These are phyloP conservation scores for Fusarium guadeloupense DNA, from an alignment of 2,329 filamentous ascomycete genomes.

Conservation along the genomic window DNA sequence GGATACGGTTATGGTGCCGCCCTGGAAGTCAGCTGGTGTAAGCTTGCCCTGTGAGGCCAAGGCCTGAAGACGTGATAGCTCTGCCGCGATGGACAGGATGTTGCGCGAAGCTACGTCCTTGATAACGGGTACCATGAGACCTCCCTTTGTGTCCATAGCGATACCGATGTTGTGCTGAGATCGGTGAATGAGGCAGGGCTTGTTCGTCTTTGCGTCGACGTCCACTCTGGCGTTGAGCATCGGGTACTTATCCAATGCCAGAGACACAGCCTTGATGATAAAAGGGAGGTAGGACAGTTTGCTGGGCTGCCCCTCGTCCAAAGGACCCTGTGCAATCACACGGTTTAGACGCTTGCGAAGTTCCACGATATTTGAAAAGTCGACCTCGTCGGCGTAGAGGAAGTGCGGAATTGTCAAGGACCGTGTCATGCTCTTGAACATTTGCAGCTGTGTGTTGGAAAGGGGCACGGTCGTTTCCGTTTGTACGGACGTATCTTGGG, in stretches of 20 bases:
- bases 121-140: conserved; percentile 91
- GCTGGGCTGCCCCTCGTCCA: conserved; percentile 60
- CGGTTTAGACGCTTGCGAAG: conserved; percentile 80
- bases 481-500: conserved; percentile 56
- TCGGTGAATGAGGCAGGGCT: conserved; percentile 80
- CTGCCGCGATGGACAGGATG: conserved; percentile 79
- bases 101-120: conserved; percentile 81
- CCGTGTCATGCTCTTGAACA: conserved; percentile 98
- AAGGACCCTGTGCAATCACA: conserved; percentile 54
- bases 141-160: conserved; percentile 91
- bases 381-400: conserved; percentile 89
- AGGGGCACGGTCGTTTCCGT: conserved; percentile 75
- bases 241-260: conserved; percentile 83
- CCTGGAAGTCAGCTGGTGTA: conserved; percentile 76
- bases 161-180: conserved; percentile 93
- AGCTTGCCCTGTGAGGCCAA: conserved; percentile 81
- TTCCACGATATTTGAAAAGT: conserved; percentile 77
- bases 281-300: conserved; percentile 93
- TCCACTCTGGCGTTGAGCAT: conserved; percentile 90
- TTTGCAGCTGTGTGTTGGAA: conserved; percentile 83
- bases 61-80: conserved; percentile 76
- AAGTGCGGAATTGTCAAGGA: conserved; percentile 94
- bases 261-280: conserved; percentile 92
- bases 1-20: conserved; percentile 93
- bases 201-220: conserved; percentile 60